Evolutionary conservation across 2,329 filamentous ascomycete genomes (phyloP), one percentile per base, ranked within the genome.

Genomic region (Sclerotinia trifoliorum): DNA sequence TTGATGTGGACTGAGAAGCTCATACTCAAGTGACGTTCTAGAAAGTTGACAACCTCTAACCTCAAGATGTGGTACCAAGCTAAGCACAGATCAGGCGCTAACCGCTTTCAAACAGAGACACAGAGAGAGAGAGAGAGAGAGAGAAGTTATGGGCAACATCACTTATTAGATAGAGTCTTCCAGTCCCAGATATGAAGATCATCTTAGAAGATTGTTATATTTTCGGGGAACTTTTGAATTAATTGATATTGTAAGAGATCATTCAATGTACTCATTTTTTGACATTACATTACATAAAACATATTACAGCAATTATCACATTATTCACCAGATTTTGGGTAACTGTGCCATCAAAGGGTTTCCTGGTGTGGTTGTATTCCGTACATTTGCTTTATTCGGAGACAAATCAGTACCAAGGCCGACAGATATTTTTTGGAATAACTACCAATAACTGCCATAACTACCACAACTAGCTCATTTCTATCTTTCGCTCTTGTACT

Each of bases 1-100:
- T 63, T 56, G 46, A 67, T 70, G 68, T 71, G 68, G 64, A 44
- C 69, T 46, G 54, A 55, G 67, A 71, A 71, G 70, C 72, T 73
- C 68, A 63, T 72, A 67, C 65, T 54, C 57, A 67, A 52, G 56
- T 46, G 56, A 52, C 13, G 35, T 54, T 58, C 32, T 62, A 13
- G 55, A 42, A 35, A 62, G 44, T 35, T 42, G 65, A 63, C 63
- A 67, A 54, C 65, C 56, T 39, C 39, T 17, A 42, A 42, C 39
- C 39, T 52, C 48, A 44, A 63, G 49, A 39, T 62, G 58, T 61
- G 39, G 56, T 44, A 46, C 29, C 57, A 67, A 63, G 46, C 57
- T 44, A 63, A 67, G 65, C 19, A 48, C 19, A 26, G 17, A 32
- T 62, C 13, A n/a, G n/a, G n/a, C 56, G 48, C 65, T 67, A 67